These are phyloP conservation scores for Euphorbia neoarborescens DNA, from an alignment of 441 rosid genomes.

Conservation along the genomic window DNA sequence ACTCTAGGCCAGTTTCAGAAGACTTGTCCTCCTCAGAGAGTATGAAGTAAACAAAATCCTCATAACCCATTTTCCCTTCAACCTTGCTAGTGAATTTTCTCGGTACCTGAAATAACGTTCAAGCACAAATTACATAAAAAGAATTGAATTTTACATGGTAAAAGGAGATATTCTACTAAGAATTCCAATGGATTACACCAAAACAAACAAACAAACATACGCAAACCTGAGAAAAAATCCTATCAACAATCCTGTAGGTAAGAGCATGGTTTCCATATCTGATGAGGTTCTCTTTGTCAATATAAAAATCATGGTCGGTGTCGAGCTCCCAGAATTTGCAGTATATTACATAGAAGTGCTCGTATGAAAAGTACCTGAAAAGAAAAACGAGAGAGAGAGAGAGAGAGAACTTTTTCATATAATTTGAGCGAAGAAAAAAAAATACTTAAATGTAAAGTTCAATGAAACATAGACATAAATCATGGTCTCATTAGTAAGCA, in stretches of 20 bases:
- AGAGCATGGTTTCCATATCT: slow-evolving; percentile 94
- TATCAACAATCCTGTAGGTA: slow-evolving; percentile 86
- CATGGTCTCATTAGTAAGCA: background rate
- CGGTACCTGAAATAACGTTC: slow-evolving; percentile 43
- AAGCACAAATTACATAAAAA: slow-evolving; percentile 6
- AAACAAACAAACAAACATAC: background rate
- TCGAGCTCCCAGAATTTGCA: slow-evolving; percentile 99
- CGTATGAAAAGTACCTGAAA: slow-evolving; percentile 81
- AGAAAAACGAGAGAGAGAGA: too few species aligned
- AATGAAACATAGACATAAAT: background rate
- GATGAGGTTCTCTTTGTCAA: slow-evolving; percentile 91
- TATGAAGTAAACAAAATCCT: slow-evolving; percentile 94
- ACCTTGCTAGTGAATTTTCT: slow-evolving; percentile 81
- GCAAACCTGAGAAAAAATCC: slow-evolving; percentile 92
- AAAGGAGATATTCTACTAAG: background rate
- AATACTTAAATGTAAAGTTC: background rate
- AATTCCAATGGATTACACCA: background rate
- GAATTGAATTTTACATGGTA: background rate
- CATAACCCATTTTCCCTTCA: slow-evolving; percentile 96
- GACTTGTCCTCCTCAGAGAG: slow-evolving; percentile 95
- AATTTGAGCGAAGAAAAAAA: background rate
- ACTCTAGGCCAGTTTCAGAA: slow-evolving; percentile 84
- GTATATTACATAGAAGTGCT: slow-evolving; percentile 92
- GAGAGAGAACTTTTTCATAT: background rate
- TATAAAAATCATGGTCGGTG: slow-evolving; percentile 82